A percentile compares a stretch with the other conserved stretches of the same genome.
phyloP scores from a whole-genome alignment of 805 yeast genomes.

The Hanseniaspora taiwanica region DNA sequence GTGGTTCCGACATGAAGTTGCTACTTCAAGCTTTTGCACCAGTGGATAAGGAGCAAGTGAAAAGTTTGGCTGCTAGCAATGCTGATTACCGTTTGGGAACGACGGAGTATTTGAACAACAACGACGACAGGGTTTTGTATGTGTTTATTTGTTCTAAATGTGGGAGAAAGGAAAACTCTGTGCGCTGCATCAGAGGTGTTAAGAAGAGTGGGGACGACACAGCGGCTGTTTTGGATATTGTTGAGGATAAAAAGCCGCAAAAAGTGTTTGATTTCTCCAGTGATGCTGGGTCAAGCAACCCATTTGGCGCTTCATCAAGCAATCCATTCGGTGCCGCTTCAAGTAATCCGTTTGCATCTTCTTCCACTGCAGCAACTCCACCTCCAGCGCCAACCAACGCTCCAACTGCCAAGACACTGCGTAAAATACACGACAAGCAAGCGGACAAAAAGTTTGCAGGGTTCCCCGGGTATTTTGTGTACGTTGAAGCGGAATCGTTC shows the following conservation, averaged over 20 bases:
- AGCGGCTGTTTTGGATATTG: too few species aligned
- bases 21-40: conserved; percentile 76
- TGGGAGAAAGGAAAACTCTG: conserved; percentile 52
- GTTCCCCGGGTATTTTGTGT: conserved; percentile 56
- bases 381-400: conserved; percentile 3
- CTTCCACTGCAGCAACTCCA: conserved; percentile 4
- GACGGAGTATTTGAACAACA: conserved; percentile 26
- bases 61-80: conserved; percentile 9
- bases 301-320: conserved; percentile 15
- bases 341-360: conserved; percentile 2
- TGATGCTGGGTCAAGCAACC: conserved; percentile 14
- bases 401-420: conserved; percentile 22
- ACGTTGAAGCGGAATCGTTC: conserved; percentile 59
- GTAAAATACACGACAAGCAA: conserved; percentile 18
- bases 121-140: conserved; percentile 73
- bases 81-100: conserved; percentile 4
- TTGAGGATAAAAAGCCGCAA: conserved; percentile 30
- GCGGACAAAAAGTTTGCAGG: conserved; percentile 15
- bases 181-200: conserved; percentile 69
- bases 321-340: neutral
- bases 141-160: conserved; percentile 70
- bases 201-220: too few species aligned
- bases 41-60: conserved; percentile 30
- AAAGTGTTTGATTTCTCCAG: conserved; percentile 25
- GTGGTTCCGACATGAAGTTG: conserved; percentile 48